Evolutionary conservation across 495 filamentous ascomycete genomes (phyloP).

Genomic region (Oidiodendron maius): DNA sequence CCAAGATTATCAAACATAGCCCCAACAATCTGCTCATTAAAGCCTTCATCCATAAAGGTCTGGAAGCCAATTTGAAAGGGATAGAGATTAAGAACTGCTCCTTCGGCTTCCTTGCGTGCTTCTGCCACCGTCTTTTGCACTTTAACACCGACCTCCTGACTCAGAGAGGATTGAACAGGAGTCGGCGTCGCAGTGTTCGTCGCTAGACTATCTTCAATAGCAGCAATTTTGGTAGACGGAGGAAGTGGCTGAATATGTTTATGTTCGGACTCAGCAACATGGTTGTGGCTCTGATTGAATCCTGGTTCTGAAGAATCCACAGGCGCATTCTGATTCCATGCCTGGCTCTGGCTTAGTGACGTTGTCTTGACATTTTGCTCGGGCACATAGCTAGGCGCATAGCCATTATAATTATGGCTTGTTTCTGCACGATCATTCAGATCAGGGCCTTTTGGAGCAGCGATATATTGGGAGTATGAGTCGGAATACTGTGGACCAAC

Average conservation of each 20-base stretch:
- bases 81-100: constrained; percentile 58
- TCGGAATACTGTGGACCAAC: constrained; percentile 30
- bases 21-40: constrained; percentile 55
- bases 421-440: background rate
- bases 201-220: background rate
- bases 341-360: background rate
- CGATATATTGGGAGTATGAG: constrained; percentile 43
- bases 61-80: constrained; percentile 60
- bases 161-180: background rate
- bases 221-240: background rate
- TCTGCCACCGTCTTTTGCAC: constrained; percentile 31
- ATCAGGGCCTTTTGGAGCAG: background rate
- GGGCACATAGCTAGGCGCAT: background rate
- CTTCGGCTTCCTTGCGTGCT: constrained; percentile 60
- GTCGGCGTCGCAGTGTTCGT: background rate
- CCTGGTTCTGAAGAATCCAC: background rate
- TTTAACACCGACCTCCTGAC: background rate
- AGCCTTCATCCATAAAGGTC: constrained; percentile 65
- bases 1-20: constrained; percentile 59
- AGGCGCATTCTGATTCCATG: constrained; percentile 2
- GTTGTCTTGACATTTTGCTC: background rate
- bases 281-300: background rate
- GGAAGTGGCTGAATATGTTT: background rate
- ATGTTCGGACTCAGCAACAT: background rate
- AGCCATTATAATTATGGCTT: background rate